A percentile compares a stretch with the other conserved stretches of the same genome.
phyloP scores from a whole-genome alignment of 2,329 filamentous ascomycete species.

The Fusarium chlamydosporum region DNA sequence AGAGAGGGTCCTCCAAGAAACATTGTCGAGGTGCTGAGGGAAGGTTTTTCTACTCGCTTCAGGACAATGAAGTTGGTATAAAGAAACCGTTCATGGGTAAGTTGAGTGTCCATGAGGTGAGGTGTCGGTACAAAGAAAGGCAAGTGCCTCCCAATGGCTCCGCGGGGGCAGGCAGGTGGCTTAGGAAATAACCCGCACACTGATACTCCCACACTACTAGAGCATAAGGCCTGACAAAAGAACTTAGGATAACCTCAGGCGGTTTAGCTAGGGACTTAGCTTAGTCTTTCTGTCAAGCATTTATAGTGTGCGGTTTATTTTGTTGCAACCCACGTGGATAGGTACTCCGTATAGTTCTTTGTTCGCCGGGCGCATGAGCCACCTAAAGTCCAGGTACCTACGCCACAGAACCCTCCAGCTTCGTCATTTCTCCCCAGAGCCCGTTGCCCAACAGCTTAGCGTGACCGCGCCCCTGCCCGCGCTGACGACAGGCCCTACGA shows the following conservation, averaged over 20 bases:
- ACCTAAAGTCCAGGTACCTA: conserved; percentile 31
- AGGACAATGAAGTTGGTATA: conserved; percentile 37
- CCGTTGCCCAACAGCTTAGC: conserved; percentile 21
- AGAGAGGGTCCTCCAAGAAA: conserved; percentile 18
- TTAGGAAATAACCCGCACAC: too few species aligned
- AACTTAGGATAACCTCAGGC: too few species aligned
- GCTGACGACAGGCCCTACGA: conserved; percentile 40
- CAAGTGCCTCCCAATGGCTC: conserved; percentile 21
- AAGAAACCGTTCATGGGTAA: conserved; percentile 41
- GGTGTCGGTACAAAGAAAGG: conserved; percentile 25
- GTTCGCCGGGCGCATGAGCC: conserved; percentile 39
- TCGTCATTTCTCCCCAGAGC: conserved; percentile 44
- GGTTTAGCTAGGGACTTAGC: too few species aligned
- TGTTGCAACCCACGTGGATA: too few species aligned
- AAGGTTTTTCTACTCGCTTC: conserved; percentile 3
- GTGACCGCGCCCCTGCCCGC: conserved; percentile 14
- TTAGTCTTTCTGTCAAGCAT: too few species aligned
- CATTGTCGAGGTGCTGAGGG: conserved; percentile 28
- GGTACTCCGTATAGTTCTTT: not conserved
- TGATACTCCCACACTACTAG: too few species aligned
- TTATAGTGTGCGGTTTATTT: too few species aligned
- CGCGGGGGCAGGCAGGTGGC: too few species aligned
- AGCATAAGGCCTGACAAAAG: too few species aligned
- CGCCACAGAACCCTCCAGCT: conserved; percentile 40
- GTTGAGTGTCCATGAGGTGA: conserved; percentile 33